Evolutionary conservation across 2,329 filamentous ascomycete genomes (phyloP), one percentile per base, ranked within the genome.

Genomic region (Colletotrichum sp.): DNA sequence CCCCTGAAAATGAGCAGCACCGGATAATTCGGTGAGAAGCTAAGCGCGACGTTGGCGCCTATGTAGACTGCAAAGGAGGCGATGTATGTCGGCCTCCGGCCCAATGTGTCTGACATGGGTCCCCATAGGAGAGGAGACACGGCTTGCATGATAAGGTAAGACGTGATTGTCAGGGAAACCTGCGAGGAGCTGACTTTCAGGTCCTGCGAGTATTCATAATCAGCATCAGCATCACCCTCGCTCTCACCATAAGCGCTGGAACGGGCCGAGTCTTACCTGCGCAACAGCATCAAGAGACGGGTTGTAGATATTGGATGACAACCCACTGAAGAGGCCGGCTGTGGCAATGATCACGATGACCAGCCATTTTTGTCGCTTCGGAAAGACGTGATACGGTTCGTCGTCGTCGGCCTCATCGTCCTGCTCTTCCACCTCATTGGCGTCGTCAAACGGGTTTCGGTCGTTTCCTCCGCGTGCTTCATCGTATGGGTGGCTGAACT

Each of bases 251-350:
- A 0, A 34, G 6, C 18, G 18, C 28, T 26, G 59, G 26, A 34
- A 28, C 12, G 55, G 34, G 12, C 5, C 15, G 21, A 12, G 21
- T 26, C 77, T 36, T 77, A 83, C 84, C 75, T 79, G 77, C 7
- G 85, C 81, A n/a, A 89, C 84, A 3, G 81, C 77, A 62, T 84
- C 82, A 7, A 89, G 75, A 0, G 87, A 84, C 2, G 88, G 88
- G 62, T 89, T 85, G 80, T 90, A 90, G 59, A 91, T 90, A 76
- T 88, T 89, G 39, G 86, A 86, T 3, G 88, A 88, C 24, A 89
- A 77, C 3, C 89, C 89, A 1, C 89, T 90, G 81, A 92, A 90
- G 34, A 91, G 82, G 1, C 87, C 88, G 1, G 88, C 89, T 1
- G 88, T 79, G 2, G 88, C 86, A 21, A 90, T 87, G 64, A 89